These are phyloP conservation scores for Leonotis leonurus DNA, from an alignment of 257 asterid genomes.

Conservation along the genomic window DNA sequence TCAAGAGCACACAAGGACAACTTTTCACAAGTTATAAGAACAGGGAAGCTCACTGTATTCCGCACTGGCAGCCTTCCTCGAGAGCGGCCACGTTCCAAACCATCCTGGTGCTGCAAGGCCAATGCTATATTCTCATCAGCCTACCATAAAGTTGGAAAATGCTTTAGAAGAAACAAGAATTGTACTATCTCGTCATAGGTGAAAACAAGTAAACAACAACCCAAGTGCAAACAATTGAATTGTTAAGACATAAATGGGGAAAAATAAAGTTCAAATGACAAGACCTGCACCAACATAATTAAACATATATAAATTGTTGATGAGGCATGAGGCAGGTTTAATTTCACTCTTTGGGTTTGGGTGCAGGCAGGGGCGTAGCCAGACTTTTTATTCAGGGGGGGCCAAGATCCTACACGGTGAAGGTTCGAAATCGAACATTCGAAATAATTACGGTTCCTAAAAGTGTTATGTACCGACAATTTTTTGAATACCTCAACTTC, in stretches of 20 bases:
- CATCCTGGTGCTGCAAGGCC: conserved; percentile 51
- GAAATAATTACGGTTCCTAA: too few relatives aligned
- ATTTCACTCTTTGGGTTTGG: too few relatives aligned
- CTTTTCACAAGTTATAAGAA: not conserved
- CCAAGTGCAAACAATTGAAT: not conserved
- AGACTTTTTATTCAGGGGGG: too few relatives aligned
- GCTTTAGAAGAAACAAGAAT: conserved; percentile 6
- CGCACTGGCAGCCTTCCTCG: conserved; percentile 29
- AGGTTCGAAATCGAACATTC: too few relatives aligned
- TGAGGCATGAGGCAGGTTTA: too few relatives aligned
- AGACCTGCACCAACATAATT: too few relatives aligned
- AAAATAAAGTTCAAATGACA: conserved; percentile 33
- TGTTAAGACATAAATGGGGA: not conserved
- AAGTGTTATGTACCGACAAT: too few relatives aligned
- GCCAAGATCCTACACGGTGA: too few relatives aligned
- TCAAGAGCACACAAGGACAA: not conserved
- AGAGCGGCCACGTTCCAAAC: conserved; percentile 24
- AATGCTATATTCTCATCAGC: conserved; percentile 45
- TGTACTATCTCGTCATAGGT: conserved; percentile 2
- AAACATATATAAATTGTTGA: too few relatives aligned
- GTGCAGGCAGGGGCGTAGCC: too few relatives aligned
- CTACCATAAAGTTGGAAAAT: conserved; percentile 31
- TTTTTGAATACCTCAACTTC: too few relatives aligned
- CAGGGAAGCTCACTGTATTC: conserved; percentile 40
- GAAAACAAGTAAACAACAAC: not conserved